These are phyloP conservation scores for Hortiboletus flavorubellus DNA, from an alignment of 768 basidiomycete genomes.

Conservation along the genomic window DNA sequence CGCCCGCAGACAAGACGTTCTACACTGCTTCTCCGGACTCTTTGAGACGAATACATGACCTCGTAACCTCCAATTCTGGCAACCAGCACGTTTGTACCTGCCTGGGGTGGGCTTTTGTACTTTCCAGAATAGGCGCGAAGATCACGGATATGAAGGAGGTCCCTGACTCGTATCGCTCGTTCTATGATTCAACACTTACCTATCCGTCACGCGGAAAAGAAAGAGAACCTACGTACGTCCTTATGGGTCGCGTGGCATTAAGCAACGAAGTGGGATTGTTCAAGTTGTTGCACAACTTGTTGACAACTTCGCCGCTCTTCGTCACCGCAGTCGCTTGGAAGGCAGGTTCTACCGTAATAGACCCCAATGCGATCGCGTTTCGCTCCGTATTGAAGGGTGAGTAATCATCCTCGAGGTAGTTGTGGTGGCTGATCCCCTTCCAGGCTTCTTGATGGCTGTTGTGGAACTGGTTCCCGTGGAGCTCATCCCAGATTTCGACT, in stretches of 20 bases:
- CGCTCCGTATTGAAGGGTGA: slow-evolving; percentile 83
- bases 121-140: slow-evolving; percentile 56
- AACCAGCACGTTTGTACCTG: slow-evolving; percentile 70
- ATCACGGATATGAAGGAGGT: slow-evolving; percentile 48
- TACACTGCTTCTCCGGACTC: slow-evolving; percentile 62
- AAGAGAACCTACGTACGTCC: slow-evolving; percentile 48
- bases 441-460: slow-evolving; percentile 74
- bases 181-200: slow-evolving; percentile 53
- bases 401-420: slow-evolving; percentile 9
- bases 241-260: slow-evolving; percentile 61
- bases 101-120: slow-evolving; percentile 81
- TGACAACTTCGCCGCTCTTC: slow-evolving; percentile 72
- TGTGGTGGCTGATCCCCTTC: slow-evolving; percentile 1
- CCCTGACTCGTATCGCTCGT: slow-evolving; percentile 50
- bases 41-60: slow-evolving; percentile 63
- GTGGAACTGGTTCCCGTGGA: slow-evolving; percentile 75
- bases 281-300: slow-evolving; percentile 48
- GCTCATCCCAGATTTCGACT: slow-evolving; percentile 70
- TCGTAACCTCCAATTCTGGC: slow-evolving; percentile 56
- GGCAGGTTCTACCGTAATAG: slow-evolving; percentile 62
- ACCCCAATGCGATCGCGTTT: slow-evolving; percentile 75
- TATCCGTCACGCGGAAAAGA: slow-evolving; percentile 47
- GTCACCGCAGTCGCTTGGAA: slow-evolving; percentile 71
- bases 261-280: slow-evolving; percentile 59
- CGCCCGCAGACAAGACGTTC: slow-evolving; percentile 45